Conservation (phyloP, 2,329 filamentous ascomycete genomes). For the Aspergillus tamarii region DNA sequence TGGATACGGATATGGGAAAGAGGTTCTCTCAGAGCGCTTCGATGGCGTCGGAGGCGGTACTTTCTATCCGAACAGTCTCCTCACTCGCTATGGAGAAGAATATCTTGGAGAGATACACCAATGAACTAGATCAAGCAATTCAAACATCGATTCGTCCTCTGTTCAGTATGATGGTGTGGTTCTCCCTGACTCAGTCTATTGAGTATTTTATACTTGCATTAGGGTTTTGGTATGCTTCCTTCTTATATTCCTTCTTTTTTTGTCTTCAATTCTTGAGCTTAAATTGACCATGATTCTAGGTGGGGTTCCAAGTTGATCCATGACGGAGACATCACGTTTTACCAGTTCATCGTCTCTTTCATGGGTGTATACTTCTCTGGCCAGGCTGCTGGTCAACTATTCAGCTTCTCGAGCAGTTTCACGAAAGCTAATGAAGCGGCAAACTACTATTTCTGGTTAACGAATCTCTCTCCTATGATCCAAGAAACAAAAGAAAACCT, state of each 20-base stretch:
- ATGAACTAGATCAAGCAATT: conserved; percentile 24
- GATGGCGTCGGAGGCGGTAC: conserved; percentile 50
- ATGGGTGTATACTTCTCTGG: conserved; percentile 45
- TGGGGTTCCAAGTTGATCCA: conserved; percentile 64
- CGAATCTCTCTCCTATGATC: conserved; percentile 48
- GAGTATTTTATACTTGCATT: conserved; percentile 33
- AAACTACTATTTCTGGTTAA: conserved; percentile 52
- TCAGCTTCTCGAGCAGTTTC: conserved; percentile 45
- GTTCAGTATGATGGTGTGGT: conserved; percentile 31
- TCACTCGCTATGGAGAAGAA: conserved; percentile 51
- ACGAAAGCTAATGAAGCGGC: conserved; percentile 55
- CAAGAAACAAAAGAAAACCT: conserved; percentile 51
- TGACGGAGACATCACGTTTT: conserved; percentile 45
- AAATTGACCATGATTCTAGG: conserved; percentile 33
- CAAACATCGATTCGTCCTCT: conserved; percentile 25
- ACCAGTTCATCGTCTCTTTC: conserved; percentile 49
- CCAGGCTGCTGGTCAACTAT: conserved; percentile 27
- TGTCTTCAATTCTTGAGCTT: neutral
- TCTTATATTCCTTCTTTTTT: neutral
- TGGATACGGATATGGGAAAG: conserved; percentile 24
- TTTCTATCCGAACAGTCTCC: conserved; percentile 52
- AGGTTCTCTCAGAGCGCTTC: conserved; percentile 47
- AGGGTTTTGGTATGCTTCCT: conserved; percentile 28
- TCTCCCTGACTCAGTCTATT: conserved; percentile 31
- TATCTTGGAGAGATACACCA: conserved; percentile 34